Conservation (phyloP, 2,329 filamentous ascomycete genomes). For the Pyricularia pennisetigena region DNA sequence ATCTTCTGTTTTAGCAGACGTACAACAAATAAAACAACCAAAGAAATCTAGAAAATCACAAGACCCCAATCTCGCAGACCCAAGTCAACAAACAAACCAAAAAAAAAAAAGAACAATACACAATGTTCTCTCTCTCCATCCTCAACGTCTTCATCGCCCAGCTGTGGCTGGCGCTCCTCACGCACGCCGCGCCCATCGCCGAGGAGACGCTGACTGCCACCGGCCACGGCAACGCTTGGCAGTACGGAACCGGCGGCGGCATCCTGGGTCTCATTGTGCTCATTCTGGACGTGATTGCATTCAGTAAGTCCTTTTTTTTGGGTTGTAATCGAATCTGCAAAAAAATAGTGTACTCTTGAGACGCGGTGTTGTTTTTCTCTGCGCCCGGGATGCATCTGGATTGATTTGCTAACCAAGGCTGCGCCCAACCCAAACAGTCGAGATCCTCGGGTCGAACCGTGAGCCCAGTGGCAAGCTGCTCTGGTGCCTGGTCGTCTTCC, state of each 20-base stretch:
- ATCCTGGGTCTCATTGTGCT: constrained; percentile 51
- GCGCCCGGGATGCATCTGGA: too few relatives aligned
- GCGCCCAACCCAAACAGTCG: constrained; percentile 32
- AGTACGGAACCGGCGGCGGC: constrained; percentile 52
- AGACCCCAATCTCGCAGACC: neutral
- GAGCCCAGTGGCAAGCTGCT: constrained; percentile 46
- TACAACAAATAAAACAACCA: neutral
- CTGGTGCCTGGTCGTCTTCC: constrained; percentile 53
- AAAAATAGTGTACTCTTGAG: too few relatives aligned
- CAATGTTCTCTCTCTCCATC: constrained; percentile 9
- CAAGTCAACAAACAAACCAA: neutral
- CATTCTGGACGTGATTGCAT: constrained; percentile 52
- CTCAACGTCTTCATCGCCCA: constrained; percentile 36
- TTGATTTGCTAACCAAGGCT: constrained; percentile 9
- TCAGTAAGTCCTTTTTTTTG: constrained; percentile 32
- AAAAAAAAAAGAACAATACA: constrained; percentile 5
- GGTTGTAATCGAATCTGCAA: too few relatives aligned
- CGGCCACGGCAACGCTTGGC: constrained; percentile 34
- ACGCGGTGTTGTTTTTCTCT: too few relatives aligned
- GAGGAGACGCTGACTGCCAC: constrained; percentile 24
- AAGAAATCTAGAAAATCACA: neutral
- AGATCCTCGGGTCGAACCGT: constrained; percentile 55
- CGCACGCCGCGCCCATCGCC: constrained; percentile 35
- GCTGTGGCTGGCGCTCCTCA: constrained; percentile 38
- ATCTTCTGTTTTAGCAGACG: neutral